Conservation (phyloP, 257 asterid genomes). For the Gentiana dahurica region DNA sequence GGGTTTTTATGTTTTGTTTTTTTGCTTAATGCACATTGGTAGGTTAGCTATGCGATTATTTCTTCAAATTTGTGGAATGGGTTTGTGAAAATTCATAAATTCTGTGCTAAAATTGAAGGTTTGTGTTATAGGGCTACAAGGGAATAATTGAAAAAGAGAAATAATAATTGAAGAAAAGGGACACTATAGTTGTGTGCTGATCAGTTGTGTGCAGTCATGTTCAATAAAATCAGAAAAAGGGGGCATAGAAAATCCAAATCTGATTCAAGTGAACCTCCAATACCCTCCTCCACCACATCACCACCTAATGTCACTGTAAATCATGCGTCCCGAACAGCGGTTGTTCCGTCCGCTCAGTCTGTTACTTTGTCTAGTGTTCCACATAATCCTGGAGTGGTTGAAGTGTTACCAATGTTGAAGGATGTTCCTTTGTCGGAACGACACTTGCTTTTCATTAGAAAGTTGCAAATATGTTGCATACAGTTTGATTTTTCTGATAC, state of each 20-base stretch:
- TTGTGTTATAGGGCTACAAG: background rate
- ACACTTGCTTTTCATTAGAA: constrained; percentile 55
- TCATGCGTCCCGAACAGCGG: constrained; percentile 16
- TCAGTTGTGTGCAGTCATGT: constrained; percentile 11
- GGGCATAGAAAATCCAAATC: constrained; percentile 20
- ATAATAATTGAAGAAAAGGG: too few relatives aligned
- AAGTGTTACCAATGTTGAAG: constrained; percentile 61
- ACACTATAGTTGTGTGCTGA: background rate
- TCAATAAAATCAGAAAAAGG: constrained; percentile 17
- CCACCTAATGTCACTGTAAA: constrained; percentile 19
- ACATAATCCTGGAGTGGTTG: constrained; percentile 42
- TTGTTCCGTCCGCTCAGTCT: constrained; percentile 28
- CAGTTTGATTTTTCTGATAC: constrained; percentile 59
- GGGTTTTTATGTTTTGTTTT: background rate
- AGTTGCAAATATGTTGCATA: constrained; percentile 60
- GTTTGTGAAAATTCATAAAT: background rate
- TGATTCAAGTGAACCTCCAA: constrained; percentile 19
- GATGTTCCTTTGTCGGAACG: constrained; percentile 68
- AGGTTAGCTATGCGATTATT: background rate
- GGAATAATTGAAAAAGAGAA: background rate
- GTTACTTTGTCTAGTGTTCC: constrained; percentile 42
- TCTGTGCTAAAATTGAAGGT: too few relatives aligned
- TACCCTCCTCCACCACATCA: constrained; percentile 7
- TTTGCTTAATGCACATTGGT: background rate
- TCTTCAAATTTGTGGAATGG: background rate